Base-by-base conservation (phyloP, 306 rosid genomes). In the Luffa aegyptiaca region DNA sequence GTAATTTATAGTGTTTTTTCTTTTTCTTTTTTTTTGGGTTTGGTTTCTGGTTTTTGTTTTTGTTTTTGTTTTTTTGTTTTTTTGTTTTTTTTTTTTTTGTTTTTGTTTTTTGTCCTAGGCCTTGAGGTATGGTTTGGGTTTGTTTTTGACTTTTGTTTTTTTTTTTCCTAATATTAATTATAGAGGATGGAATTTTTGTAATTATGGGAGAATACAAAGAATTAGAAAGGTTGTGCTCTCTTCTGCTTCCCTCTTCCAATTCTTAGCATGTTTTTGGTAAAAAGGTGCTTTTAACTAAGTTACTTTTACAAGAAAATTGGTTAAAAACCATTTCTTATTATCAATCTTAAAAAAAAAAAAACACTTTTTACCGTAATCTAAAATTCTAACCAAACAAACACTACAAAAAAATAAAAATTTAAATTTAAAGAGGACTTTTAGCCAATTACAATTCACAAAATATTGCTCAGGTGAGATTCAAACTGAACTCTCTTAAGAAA, bases 141-240 rank as follows among this genome's bases (percentile, higher is more conserved):
- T 39, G 16, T 0, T 46, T 71, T 45, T 48, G 8, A 7, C 3
- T 21, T n/a, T 21, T 33, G 5, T 9, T 20, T 21, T n/a, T 58
- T 10, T 58, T 58, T 72, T 26, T 31, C 3, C 4, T 16, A 74
- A 51, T 74, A 51, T 74, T 74, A 51, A 74, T 51, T 46, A 74
- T 8, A 51, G 62, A 48, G 14, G 45, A 33, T 74, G 62, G 6
- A 16, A 12, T 69, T 74, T 73, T 74, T 74, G 78, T 74, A 74
- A 74, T 31, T 33, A 74, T 51, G 45, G 62, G n/a, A 74, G 45
- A 74, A 74, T 74, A 72, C 59, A 72, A 72, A 72, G 58, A 46
- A 71, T 44, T 44, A 71, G 76, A 71, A 36, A 71, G 41, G 77
- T 46, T 68, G 75, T 68, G 53, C 17, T 68, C 17, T 68, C 3